Evolutionary conservation across 2,329 filamentous ascomycete species (phyloP), one percentile per base, ranked within the genome.

Genomic region (Ascochyta viciae-villosae): DNA sequence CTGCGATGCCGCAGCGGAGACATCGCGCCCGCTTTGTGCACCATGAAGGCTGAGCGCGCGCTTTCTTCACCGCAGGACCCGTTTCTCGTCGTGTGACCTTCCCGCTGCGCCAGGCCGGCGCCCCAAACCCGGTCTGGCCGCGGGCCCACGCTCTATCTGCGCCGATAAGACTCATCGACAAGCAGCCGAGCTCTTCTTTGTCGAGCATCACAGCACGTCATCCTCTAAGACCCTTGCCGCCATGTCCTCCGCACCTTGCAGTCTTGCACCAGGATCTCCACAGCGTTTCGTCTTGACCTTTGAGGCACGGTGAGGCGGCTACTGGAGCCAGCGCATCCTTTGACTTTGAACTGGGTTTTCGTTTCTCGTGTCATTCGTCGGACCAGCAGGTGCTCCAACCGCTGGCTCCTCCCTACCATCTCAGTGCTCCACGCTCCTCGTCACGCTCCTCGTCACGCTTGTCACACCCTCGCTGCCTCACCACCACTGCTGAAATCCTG

Each of bases 271-370:
- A 48, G 39, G 41, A 55, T 58, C 52, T 64, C 58, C 57, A 63
- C 62, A 55, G 43, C 48, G 62, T 63, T 64, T 65, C 62, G 58
- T 64, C 65, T 61, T 49, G 61, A 57, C 57, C 46, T 53, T 54
- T 54, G 49, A 51, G 60, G 57, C 50, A 55, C 59, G 52, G 63
- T 62, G 62, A 66, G 56, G 55, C 58, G 47, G 60, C 64, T 34
- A 66, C 63, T 72, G 68, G 71, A 70, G 73, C 72, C 73, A 75
- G 51, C 73, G 62, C 71, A 74, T 52, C 54, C 57, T 61, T 55
- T 57, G 57, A 57, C 54, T 16, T 54, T 54, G 60, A 63, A 68
- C 60, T 65, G 60, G 54, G 61, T 62, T 54, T 63, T 68, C 59
- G 33, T 64, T 67, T 64, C 67, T 67, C 62, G 65, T 63, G 63